Base-by-base conservation (phyloP, 257 asterid species). In the Buddleja alternifolia region DNA sequence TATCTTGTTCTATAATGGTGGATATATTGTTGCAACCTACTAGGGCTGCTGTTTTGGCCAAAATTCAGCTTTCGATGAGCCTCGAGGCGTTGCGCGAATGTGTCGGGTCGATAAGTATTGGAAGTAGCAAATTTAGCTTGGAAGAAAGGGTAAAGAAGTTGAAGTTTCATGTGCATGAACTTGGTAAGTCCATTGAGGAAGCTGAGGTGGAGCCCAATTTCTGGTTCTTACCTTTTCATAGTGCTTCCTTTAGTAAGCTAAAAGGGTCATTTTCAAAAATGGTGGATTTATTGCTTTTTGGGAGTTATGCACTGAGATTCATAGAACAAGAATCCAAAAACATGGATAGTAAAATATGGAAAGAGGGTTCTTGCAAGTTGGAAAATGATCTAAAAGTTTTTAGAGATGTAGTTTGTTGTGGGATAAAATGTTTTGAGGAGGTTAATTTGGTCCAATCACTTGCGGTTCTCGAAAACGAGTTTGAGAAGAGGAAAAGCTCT, bases 201-300 rank as follows among this genome's bases (percentile, higher is more conserved):
- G 97, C 97, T 57, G 93, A 79, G 53, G 81, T 54, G 72, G 98
- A 92, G 81, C 98, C 98, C 66, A 84, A 84, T 54, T 90, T 92
- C 74, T 92, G 97, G 96, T 92, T 89, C 77, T 70, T 86, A 44
- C 97, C 98, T 64, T 89, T 92, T 41, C 75, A 76, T 66, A 45
- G 85, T 66, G 77, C 74, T 66, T 77, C 88, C 50, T 92, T 83
- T 60, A 46, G 42, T 59, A 86, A 84, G 72, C 69, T 92, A 3
- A 67, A 44, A 37, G 84, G 45, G n/a, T 88, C 98, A 0, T 63
- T 90, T 34, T 80, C 88, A 52, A 86, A 78, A 56, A 79, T 73
- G 83, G 84, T 71, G 75, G 97, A 86, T 36, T 77, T 77, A 69
- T 57, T 89, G 68, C 69, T 66, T 63, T 89, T 86, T 60, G 85